Conservation (phyloP, 345 rosid genomes). For the Lenwebbia sp. region DNA sequence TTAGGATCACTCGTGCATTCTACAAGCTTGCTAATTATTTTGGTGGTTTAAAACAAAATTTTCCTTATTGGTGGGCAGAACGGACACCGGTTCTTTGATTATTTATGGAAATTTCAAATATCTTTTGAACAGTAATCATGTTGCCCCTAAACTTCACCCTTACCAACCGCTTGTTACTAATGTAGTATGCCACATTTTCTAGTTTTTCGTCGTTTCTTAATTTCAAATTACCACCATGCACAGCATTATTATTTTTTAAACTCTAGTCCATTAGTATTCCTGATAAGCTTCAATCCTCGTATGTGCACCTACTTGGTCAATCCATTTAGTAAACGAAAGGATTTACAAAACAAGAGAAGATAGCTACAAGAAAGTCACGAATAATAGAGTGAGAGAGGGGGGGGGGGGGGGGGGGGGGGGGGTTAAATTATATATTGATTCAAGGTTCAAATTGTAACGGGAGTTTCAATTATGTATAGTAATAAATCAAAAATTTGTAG, state of each 20-base stretch:
- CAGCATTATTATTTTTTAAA: background rate
- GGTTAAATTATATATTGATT: too few relatives aligned
- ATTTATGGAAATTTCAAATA: background rate
- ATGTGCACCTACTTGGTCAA: too few relatives aligned
- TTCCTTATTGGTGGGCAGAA: background rate
- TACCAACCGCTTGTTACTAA: background rate
- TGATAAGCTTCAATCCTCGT: too few relatives aligned
- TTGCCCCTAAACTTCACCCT: background rate
- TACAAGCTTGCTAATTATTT: background rate
- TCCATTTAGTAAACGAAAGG: too few relatives aligned
- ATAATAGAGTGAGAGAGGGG: too few relatives aligned
- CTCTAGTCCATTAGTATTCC: background rate
- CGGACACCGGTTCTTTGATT: background rate
- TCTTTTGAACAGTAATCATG: background rate
- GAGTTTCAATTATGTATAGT: too few relatives aligned
- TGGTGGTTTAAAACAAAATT: background rate
- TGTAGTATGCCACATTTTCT: background rate
- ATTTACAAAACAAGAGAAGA: too few relatives aligned
- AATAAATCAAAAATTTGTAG: too few relatives aligned
- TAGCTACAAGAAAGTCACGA: too few relatives aligned
- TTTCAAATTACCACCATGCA: too few relatives aligned
- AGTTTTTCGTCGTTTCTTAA: background rate
- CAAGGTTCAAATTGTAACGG: too few relatives aligned
- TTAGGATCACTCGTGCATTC: background rate
- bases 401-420: too few relatives aligned